Conservation (phyloP, 129 eudicot species). For the Centella asiatica region DNA sequence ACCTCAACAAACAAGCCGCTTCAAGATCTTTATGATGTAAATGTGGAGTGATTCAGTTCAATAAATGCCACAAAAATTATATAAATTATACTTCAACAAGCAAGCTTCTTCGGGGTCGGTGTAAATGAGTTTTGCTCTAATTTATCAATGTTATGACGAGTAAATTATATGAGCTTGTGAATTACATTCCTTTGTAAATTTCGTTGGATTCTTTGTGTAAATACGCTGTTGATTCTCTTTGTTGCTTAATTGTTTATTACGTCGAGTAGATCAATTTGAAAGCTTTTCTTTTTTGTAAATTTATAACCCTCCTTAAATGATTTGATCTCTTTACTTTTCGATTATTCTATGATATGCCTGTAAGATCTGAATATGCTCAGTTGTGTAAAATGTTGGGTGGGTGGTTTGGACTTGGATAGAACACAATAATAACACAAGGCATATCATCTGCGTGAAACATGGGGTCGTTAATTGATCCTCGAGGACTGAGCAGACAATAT, state of each 20-base stretch:
- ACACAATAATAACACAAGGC: not conserved
- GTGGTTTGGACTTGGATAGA: not conserved
- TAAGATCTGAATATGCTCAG: too few relatives aligned
- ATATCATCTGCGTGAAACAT: not conserved
- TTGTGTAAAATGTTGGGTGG: not conserved
- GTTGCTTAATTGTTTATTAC: too few relatives aligned
- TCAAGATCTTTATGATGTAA: not conserved
- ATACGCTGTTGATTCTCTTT: too few relatives aligned
- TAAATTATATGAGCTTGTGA: too few relatives aligned
- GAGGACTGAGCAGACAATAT: not conserved
- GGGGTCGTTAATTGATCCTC: constrained; percentile 1
- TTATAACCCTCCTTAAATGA: too few relatives aligned
- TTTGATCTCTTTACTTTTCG: too few relatives aligned
- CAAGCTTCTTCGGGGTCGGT: not conserved
- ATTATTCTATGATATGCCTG: too few relatives aligned
- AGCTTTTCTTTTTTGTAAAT: too few relatives aligned
- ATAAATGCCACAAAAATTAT: too few relatives aligned
- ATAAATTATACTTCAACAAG: not conserved
- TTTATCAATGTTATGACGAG: not conserved
- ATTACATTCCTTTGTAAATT: not conserved
- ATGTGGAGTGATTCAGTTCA: not conserved
- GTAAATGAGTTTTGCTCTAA: not conserved
- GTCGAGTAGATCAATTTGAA: too few relatives aligned
- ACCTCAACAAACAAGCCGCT: constrained; percentile 7
- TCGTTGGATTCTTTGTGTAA: not conserved